Evolutionary conservation across 1,139 yeast species (phyloP), one percentile per base, ranked within the genome.

Genomic region (Candida dubliniensis): DNA sequence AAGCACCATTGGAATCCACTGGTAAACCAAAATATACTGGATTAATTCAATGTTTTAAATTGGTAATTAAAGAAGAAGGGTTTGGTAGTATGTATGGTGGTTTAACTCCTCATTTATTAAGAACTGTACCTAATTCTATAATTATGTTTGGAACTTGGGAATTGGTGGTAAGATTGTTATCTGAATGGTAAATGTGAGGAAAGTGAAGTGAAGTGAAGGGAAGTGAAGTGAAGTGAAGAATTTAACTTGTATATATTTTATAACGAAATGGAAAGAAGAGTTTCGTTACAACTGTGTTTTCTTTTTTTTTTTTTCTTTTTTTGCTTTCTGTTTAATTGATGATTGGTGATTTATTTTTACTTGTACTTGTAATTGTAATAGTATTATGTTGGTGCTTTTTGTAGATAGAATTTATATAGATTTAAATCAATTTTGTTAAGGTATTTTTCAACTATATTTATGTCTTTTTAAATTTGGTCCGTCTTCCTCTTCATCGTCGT

Each of bases 61-160:
- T 90, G 34, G 82, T 95, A 13, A 69, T 88, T 15, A 87, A 84
- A 58, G 97, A 93, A 60, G 99, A 95, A 68, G 99, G 99, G 0
- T 66, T 93, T 43, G 83, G 79, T 3, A 87, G 96, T 34, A 87
- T 95, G 91, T 95, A 95, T 60, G 96, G 99, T 47, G 99, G 99
- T 1, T 74, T 95, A 59, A 93, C 99, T 1, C 98, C 99, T 2
- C 99, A 95, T 67, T 73, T 95, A 57, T 77, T 95, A 67, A 80
- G 99, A 66, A 95, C 99, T 0, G 99, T 95, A 40, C 99, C 99
- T 2, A 95, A 93, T 65, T 88, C 96, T 56, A 90, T 95, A 61
- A 91, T 95, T 53, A 93, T 95, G 98, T 95, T 95, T 73, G 99
- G 99, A 32, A 91, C 99, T 2, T 95, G 99, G 98, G 99, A 95